phyloP scores from a whole-genome alignment of 2,329 filamentous ascomycete genomes.

The Penicillium capsulatum region DNA sequence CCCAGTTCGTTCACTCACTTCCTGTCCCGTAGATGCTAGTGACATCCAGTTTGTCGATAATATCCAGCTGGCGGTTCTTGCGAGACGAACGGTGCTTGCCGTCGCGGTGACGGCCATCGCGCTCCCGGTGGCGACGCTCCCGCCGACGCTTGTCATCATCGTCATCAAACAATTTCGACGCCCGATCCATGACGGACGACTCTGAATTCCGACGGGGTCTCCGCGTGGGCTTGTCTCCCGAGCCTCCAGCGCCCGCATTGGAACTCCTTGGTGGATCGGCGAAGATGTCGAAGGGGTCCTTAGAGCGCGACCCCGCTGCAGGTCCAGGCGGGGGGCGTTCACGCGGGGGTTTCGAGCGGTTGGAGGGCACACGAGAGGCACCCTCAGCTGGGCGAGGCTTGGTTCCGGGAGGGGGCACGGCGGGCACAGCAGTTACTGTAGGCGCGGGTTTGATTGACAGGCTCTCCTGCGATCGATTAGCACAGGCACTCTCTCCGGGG shows the following conservation, averaged over 20 bases:
- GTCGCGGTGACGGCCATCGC: constrained; percentile 43
- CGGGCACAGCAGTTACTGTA: neutral
- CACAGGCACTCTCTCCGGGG: neutral
- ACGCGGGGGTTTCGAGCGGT: constrained; percentile 26
- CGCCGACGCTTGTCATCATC: constrained; percentile 50
- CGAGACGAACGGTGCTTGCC: constrained; percentile 39
- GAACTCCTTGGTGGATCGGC: constrained; percentile 39
- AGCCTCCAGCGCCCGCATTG: constrained; percentile 17
- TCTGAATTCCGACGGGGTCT: constrained; percentile 60
- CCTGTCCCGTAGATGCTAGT: constrained; percentile 93
- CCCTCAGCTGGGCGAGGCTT: constrained; percentile 36
- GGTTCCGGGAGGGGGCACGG: constrained; percentile 24
- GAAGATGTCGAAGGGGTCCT: constrained; percentile 47
- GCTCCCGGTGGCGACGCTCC: constrained; percentile 48
- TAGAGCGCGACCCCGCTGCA: constrained; percentile 16
- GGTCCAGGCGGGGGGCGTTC: constrained; percentile 21
- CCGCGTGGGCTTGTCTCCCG: constrained; percentile 28
- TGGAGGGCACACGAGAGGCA: constrained; percentile 24
- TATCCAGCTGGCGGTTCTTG: constrained; percentile 58
- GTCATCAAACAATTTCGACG: constrained; percentile 46
- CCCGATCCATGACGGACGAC: constrained; percentile 55
- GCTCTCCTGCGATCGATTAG: constrained; percentile 32
- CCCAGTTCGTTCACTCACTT: constrained; percentile 53
- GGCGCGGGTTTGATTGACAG: constrained; percentile 32
- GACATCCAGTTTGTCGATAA: constrained; percentile 95